phyloP scores from a whole-genome alignment of 768 basidiomycete species.

The Collybia sordida region DNA sequence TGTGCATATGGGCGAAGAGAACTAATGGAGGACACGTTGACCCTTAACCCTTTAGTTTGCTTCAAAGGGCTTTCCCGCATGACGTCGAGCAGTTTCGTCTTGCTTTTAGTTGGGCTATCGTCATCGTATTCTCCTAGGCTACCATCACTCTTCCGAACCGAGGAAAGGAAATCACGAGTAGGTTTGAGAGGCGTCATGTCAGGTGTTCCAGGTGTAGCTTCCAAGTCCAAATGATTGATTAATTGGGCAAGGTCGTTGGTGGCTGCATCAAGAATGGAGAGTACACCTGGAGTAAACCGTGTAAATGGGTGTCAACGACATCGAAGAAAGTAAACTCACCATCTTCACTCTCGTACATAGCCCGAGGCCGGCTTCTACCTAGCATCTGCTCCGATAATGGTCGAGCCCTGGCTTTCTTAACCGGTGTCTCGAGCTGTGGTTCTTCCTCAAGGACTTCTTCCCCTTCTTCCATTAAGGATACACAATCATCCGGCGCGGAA shows the following conservation, averaged over 20 bases:
- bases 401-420: conserved; percentile 47
- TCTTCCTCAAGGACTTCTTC: conserved; percentile 12
- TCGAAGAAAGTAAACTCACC: conserved; percentile 31
- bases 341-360: conserved; percentile 54
- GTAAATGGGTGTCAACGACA: conserved; percentile 5
- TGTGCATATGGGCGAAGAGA: conserved; percentile 53
- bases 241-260: conserved; percentile 78
- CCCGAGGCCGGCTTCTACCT: conserved; percentile 45
- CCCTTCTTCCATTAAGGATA: conserved; percentile 12
- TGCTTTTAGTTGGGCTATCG: conserved; percentile 33
- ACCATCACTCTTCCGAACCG: conserved; percentile 15
- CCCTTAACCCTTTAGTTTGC: conserved; percentile 15
- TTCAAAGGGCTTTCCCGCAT: conserved; percentile 8
- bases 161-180: conserved; percentile 24
- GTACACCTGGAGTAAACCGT: conserved; percentile 38
- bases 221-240: conserved; percentile 78
- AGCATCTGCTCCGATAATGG: conserved; percentile 68
- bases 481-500: conserved; percentile 20
- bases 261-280: conserved; percentile 75
- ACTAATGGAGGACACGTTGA: conserved; percentile 36
- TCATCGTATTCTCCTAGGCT: conserved; percentile 11
- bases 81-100: conserved; percentile 8
- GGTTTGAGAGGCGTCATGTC: conserved; percentile 44
- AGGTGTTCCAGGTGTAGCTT: conserved; percentile 68
- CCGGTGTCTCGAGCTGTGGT: conserved; percentile 32